Base-by-base conservation (phyloP, 345 rosid genomes). In the Pseudoturritis turrita region DNA sequence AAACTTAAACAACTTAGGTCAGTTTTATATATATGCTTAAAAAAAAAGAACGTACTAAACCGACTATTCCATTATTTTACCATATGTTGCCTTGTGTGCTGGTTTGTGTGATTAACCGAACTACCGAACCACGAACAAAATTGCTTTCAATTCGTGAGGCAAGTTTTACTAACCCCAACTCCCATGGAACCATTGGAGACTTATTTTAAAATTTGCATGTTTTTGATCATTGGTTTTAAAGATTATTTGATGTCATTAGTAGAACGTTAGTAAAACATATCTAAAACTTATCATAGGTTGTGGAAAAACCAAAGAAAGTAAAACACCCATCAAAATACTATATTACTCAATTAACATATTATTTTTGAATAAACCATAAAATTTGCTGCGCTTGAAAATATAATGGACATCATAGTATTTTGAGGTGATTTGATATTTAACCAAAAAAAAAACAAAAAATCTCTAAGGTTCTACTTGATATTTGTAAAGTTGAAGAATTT, bases 1-100 rank as follows among this genome's bases (percentile, higher is more conserved):
- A 76, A 51, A 52, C 71, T 91, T 12, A 46, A 57, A 35, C 84
- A 77, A 44, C 93, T 91, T 26, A 72, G 80, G 80, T 77, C 55
- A 64, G 76, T 28, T 49, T 39, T 49, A 21, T 9, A 31, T 46
- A 26, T 65, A 21, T 58, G 68, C 8, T 45, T 45, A 17, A 26
- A 15, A 2, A 33, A 22, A 5, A 25, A n/a, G 11, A 44, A 3
- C 17, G 11, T 45, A 45, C 54, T 29, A 28, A 45, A 25, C 25
- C 25, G 8, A 51, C 25, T 11, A 12, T 18, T 46, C 50, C 37
- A 52, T 51, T 18, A 25, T 29, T 15, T 41, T 11, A 14, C 36
- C 36, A 4, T 10, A 8, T 28, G 39, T 29, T 29, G 39, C 7
- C 18, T 12, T 23, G 7, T 57, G 44, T 56, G 62, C 25, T 33